A percentile compares a stretch with the other conserved stretches of the same genome.
These are phyloP conservation scores for Claviceps sp. DNA, from an alignment of 2,329 filamentous ascomycete species.

Conservation along the genomic window DNA sequence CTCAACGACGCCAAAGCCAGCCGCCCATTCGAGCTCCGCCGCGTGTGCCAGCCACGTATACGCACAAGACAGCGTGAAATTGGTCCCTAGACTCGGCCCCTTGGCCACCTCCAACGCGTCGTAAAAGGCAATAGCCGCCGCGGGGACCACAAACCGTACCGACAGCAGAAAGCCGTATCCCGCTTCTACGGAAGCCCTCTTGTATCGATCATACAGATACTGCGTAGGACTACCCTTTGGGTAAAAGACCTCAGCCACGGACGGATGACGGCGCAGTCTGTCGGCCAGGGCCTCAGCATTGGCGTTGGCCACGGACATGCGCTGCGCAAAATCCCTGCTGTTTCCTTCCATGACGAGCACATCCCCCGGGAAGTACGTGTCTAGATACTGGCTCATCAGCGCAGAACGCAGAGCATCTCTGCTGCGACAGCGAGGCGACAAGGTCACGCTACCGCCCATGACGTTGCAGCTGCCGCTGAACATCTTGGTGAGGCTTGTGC, in stretches of 20 bases:
- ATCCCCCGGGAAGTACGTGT: slow-evolving; percentile 15
- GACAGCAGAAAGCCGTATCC: slow-evolving; percentile 39
- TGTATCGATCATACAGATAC: slow-evolving; percentile 20
- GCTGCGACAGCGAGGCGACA: slow-evolving; percentile 28
- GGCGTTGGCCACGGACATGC: slow-evolving; percentile 16
- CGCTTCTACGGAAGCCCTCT: slow-evolving; percentile 12
- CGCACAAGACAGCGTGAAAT: slow-evolving; percentile 28
- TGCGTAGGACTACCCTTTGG: slow-evolving; percentile 24
- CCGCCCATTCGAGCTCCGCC: slow-evolving; percentile 22
- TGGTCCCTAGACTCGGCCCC: slow-evolving; percentile 38
- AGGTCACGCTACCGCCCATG: slow-evolving; percentile 32
- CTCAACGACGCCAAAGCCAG: slow-evolving; percentile 24
- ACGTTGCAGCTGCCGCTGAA: slow-evolving; percentile 43
- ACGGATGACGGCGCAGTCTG: slow-evolving; percentile 12
- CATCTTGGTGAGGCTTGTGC: slow-evolving; percentile 39
- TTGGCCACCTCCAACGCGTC: slow-evolving; percentile 32
- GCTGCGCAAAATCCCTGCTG: slow-evolving; percentile 21
- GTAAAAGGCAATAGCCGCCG: slow-evolving; percentile 30
- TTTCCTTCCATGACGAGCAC: slow-evolving; percentile 24
- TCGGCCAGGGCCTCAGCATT: slow-evolving; percentile 15
- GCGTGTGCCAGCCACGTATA: slow-evolving; percentile 29
- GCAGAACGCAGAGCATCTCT: slow-evolving; percentile 18
- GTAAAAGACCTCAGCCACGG: slow-evolving; percentile 23
- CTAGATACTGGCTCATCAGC: slow-evolving; percentile 10
- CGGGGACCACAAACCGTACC: slow-evolving; percentile 29